Evolutionary conservation across 208 protist genomes (phyloP).

Genomic region (Giardia muris): DNA sequence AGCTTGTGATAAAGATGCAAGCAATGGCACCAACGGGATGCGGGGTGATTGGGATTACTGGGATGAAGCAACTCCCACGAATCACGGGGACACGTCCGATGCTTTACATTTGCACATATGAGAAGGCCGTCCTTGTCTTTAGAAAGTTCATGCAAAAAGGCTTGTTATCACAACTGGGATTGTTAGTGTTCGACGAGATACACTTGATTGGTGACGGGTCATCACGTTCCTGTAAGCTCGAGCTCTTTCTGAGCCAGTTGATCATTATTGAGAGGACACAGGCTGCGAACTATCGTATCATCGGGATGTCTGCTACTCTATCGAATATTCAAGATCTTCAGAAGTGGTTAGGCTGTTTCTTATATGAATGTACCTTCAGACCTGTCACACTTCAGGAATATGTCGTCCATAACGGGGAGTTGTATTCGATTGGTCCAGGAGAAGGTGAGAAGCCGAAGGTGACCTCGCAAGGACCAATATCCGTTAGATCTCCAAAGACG

Average conservation of each 20-base stretch:
- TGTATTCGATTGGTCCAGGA: background rate
- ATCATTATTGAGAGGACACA: background rate
- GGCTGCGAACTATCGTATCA: background rate
- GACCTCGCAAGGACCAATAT: background rate
- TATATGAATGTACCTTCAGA: background rate
- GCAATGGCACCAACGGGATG: background rate
- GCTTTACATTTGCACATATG: background rate
- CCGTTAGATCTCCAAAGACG: background rate
- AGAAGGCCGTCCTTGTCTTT: constrained; percentile 1
- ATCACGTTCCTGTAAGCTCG: background rate
- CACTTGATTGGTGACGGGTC: background rate
- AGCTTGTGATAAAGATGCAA: background rate
- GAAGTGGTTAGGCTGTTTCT: background rate
- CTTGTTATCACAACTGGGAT: background rate
- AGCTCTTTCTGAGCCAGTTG: background rate
- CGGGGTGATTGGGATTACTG: background rate
- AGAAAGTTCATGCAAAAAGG: background rate
- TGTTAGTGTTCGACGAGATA: constrained; percentile 10
- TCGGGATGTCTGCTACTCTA: background rate
- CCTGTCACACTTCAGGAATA: background rate
- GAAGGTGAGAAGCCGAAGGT: background rate
- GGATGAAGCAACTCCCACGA: constrained; percentile 10
- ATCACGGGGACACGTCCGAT: background rate
- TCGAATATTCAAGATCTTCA: background rate
- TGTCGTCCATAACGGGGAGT: background rate